These are phyloP conservation scores for Acacia confusa DNA, from an alignment of 306 rosid genomes.

Conservation along the genomic window DNA sequence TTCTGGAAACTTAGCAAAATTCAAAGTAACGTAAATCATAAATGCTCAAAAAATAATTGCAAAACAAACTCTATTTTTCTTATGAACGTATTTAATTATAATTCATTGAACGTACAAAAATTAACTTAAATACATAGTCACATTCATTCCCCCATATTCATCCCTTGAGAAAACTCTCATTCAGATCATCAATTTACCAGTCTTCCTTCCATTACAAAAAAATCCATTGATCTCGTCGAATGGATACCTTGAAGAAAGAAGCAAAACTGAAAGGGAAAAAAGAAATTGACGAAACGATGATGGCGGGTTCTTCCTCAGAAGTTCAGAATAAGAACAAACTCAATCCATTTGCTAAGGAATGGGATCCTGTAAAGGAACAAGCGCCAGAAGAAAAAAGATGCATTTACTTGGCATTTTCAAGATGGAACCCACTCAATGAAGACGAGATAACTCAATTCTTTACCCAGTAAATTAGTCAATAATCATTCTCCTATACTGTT, in stretches of 20 bases:
- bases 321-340: not conserved
- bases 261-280: not conserved
- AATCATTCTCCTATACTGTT: not conserved
- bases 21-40: not conserved
- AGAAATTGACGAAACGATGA: not conserved
- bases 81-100: not conserved
- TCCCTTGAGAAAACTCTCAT: not conserved
- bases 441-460: not conserved
- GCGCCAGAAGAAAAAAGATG: not conserved
- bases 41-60: not conserved
- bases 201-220: not conserved
- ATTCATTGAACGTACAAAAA: not conserved
- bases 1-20: not conserved
- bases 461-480: not conserved
- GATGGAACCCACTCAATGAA: not conserved
- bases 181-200: not conserved
- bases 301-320: not conserved
- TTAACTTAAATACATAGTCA: not conserved
- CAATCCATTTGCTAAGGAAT: not conserved
- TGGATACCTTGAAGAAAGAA: not conserved
- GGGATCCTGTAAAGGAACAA: not conserved
- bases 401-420: not conserved
- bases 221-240: not conserved
- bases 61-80: not conserved
- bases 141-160: not conserved